phyloP scores from a whole-genome alignment of 1,284 basidiomycete species.

The Trichosporon coremiiforme region DNA sequence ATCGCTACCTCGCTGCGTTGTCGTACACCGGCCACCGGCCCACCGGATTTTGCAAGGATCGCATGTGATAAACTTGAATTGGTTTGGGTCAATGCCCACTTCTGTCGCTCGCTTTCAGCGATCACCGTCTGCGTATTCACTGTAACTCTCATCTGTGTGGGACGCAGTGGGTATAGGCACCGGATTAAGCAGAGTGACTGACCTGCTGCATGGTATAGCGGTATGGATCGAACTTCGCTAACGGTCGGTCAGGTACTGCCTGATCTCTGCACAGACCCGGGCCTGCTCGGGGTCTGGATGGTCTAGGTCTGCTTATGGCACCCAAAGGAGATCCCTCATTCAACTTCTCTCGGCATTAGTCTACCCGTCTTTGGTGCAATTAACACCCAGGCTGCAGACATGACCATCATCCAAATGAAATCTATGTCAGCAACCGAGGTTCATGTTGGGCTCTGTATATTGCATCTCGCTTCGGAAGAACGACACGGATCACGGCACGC shows the following conservation, averaged over 20 bases:
- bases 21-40: neutral
- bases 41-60: neutral
- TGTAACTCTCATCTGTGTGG: neutral
- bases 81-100: neutral
- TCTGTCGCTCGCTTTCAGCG: neutral
- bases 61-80: neutral
- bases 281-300: neutral
- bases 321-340: neutral
- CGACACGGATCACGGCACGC: too few relatives aligned
- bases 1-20: neutral
- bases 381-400: neutral
- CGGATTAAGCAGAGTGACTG: neutral
- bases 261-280: neutral
- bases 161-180: neutral
- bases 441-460: neutral
- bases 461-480: too few relatives aligned
- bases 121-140: neutral
- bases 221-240: too few relatives aligned
- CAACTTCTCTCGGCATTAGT: constrained; percentile 2
- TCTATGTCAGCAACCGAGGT: neutral
- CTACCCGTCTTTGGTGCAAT: neutral
- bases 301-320: neutral
- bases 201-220: too few relatives aligned
- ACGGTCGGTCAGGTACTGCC: neutral
- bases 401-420: neutral